Evolutionary conservation across 2,329 filamentous ascomycete species (phyloP), one percentile per base, ranked within the genome.

Genomic region (Alternaria conjuncta): DNA sequence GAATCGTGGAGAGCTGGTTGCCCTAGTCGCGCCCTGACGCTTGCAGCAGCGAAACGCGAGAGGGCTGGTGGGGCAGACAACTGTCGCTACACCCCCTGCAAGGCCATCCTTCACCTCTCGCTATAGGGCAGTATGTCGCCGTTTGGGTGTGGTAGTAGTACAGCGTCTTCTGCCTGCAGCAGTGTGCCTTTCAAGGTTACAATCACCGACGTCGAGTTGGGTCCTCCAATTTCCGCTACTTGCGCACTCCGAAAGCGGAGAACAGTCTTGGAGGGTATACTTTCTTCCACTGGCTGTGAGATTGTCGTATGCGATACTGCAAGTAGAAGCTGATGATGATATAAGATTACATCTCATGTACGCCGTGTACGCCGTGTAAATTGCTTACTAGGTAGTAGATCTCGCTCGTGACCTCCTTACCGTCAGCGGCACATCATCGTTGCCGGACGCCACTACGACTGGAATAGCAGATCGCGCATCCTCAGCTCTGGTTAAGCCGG

Each of bases 61-160:
- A 57, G 12, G 32, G 41, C 32, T 36, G 32, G 61, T 54, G 58
- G 58, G 51, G 53, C 58, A 56, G 56, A 61, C 58, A 46, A 25
- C 57, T 46, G 47, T 59, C 58, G 49, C 32, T 61, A 28, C 44
- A 30, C 8, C 44, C 53, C 60, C 54, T 20, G 47, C 46, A 13
- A 43, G 4, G n/a, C 30, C 15, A 15, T 50, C 12, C 51, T 32
- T 21, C 30, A 20, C 41, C 49, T 53, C 9, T 36, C 26, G 28
- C 49, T 15, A 25, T 30, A 18, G 36, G 46, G 20, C 18, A 41
- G 18, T 21, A 21, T 23, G 55, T 58, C 46, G 30, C 55, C 45
- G 25, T 32, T 3, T 28, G 32, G 45, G 23, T 36, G 36, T 26
- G n/a, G 57, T 23, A 44, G n/a, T 54, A 32, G 23, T 43, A 55